Conservation (phyloP, 164 flowering plant genomes). For the Akebia trifoliata region DNA sequence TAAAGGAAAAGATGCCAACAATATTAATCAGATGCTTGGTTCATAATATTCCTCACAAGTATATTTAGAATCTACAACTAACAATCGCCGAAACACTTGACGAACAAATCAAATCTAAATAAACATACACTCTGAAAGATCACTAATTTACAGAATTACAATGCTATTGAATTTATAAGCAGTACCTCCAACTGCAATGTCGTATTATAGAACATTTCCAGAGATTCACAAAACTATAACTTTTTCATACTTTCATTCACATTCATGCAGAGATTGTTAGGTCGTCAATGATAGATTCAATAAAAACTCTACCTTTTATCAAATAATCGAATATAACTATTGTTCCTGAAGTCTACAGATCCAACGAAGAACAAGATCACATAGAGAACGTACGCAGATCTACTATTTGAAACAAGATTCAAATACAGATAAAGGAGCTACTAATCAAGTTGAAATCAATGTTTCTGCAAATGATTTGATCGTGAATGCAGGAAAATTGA, state of each 20-base stretch:
- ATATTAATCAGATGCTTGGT: not conserved
- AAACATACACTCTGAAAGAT: not conserved
- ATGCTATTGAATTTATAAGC: not conserved
- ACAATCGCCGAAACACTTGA: too few species aligned
- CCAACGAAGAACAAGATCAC: not conserved
- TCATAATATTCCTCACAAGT: not conserved
- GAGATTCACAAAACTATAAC: not conserved
- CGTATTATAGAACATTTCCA: not conserved
- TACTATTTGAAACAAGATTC: not conserved
- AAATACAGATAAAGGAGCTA: not conserved
- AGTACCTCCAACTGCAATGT: not conserved
- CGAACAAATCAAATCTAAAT: not conserved
- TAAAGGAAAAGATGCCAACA: not conserved
- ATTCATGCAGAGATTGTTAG: not conserved
- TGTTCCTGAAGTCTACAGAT: not conserved
- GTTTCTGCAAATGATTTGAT: too few species aligned
- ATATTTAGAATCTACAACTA: too few species aligned
- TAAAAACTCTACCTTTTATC: not conserved
- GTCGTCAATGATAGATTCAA: not conserved
- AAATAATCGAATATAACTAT: not conserved
- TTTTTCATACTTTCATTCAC: not conserved
- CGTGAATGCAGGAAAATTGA: not conserved
- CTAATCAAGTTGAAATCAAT: slow-evolving; percentile 2
- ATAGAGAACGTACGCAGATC: not conserved
- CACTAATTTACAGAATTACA: too few species aligned